Base-by-base conservation (phyloP, 106 monocot genomes). In the Acorus calamus region DNA sequence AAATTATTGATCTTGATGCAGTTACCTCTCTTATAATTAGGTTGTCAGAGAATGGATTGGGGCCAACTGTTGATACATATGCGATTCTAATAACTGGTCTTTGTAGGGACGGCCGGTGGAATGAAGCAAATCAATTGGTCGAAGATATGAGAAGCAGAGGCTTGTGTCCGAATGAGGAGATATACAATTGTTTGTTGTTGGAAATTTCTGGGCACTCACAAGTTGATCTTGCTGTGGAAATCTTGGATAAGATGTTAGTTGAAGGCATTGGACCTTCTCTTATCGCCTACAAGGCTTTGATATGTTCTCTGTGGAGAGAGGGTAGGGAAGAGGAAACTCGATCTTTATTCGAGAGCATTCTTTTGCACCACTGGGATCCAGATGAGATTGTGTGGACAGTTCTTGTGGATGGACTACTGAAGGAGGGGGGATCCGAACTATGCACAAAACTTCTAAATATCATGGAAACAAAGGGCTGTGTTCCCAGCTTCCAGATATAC, bases 311-410 rank as follows among this genome's bases (percentile, higher is more conserved):
- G 41, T 86, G 93, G 60, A 79, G 77, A 72, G 67, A 69, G 57
- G 73, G 75, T 28, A 76, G 66, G 69, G 60, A 49, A 14, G 71
- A 76, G 69, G 70, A 81, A 53, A 89, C 86, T 64, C 69, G 69
- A 50, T 54, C 62, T 52, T 42, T 89, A 46, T 93, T 93, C 70
- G 76, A 75, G 44, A 69, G 60, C 62, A 77, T 93, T 78, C 83
- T 86, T 66, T 56, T 42, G 7, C 69, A 71, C 48, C 51, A 77
- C 10, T 93, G 82, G 85, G 89, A 69, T 85, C 81, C 93, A 66
- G 93, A 93, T 77, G 89, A 93, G 66, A 70, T 93, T 61, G 86
- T 78, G n/a, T 89, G 89, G 93, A 86, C 89, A 52, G 66, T 93
- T 50, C 74, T 93, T 41, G 81, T 93, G 60, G 93, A 93, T 84